Evolutionary conservation across 2,329 filamentous ascomycete genomes (phyloP).

Genomic region (Macrophomina tecta): DNA sequence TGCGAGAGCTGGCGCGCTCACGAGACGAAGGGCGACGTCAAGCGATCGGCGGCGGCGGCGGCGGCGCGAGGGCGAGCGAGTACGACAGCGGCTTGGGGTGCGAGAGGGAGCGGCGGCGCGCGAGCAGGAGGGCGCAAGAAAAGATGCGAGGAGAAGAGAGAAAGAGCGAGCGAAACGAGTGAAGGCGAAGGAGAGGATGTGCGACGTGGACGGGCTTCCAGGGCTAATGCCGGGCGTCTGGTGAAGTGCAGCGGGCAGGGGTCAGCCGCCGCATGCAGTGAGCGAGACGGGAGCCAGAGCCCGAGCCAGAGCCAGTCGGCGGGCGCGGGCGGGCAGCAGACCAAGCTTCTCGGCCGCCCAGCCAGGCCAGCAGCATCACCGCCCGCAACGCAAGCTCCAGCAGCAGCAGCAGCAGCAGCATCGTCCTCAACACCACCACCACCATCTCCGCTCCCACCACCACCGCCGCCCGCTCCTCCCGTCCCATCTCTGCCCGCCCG

Average conservation of each 20-base stretch:
- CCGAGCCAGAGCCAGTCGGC: background rate
- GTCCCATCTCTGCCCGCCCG: constrained; percentile 13
- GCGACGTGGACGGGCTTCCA: constrained; percentile 16
- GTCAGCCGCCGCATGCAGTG: constrained; percentile 12
- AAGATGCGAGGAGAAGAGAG: background rate
- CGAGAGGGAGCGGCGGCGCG: constrained; percentile 14
- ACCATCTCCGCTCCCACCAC: constrained; percentile 23
- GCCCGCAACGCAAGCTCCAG: constrained; percentile 18
- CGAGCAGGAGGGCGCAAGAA: background rate
- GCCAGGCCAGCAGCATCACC: background rate
- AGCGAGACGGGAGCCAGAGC: background rate
- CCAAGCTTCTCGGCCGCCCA: too few species aligned
- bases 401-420: constrained; percentile 7
- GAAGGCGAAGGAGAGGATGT: constrained; percentile 21
- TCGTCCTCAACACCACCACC: constrained; percentile 27
- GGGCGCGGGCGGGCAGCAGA: too few species aligned
- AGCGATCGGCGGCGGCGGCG: constrained; percentile 15
- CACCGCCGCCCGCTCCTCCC: constrained; percentile 22
- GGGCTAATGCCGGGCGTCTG: constrained; percentile 17
- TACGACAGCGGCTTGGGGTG: background rate
- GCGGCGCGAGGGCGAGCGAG: background rate
- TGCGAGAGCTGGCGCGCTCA: constrained; percentile 24
- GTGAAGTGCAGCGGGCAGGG: constrained; percentile 9
- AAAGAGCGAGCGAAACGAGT: constrained; percentile 12
- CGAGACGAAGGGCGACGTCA: constrained; percentile 23